A percentile compares a stretch with the other conserved stretches of the same genome.
phyloP scores from a whole-genome alignment of 2,329 filamentous ascomycete species.

The Botrytis fabae region DNA sequence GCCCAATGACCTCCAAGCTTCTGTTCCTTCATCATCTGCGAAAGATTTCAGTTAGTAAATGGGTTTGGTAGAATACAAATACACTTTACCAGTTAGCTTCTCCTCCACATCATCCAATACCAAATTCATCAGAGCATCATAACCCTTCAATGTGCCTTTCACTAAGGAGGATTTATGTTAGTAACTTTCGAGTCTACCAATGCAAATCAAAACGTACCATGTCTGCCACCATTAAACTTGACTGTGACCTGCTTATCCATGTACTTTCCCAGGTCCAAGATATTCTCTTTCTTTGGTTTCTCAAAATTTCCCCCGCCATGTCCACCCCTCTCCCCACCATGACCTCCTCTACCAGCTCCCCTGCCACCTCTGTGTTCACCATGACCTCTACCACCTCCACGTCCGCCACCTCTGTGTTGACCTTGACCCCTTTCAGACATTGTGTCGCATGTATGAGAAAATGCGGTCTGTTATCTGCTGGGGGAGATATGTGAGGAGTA shows the following conservation, averaged over 20 bases:
- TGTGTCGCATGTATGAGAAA: slow-evolving; percentile 18
- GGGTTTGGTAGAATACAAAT: not conserved
- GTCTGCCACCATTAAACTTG: slow-evolving; percentile 93
- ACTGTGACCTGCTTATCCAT: slow-evolving; percentile 95
- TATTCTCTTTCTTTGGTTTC: slow-evolving; percentile 97
- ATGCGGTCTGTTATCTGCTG: slow-evolving; percentile 4
- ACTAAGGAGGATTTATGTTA: slow-evolving; percentile 53
- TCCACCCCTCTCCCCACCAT: slow-evolving; percentile 47
- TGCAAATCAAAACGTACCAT: slow-evolving; percentile 59
- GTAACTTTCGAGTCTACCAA: not conserved
- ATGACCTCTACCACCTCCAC: slow-evolving; percentile 26
- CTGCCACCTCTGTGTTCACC: slow-evolving; percentile 27
- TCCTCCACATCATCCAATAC: slow-evolving; percentile 95
- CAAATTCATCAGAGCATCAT: slow-evolving; percentile 96
- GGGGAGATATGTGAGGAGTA: not conserved
- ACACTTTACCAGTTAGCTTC: slow-evolving; percentile 71
- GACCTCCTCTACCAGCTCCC: slow-evolving; percentile 36
- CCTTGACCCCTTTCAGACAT: slow-evolving; percentile 31
- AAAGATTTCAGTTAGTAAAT: slow-evolving; percentile 6
- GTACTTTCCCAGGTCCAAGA: slow-evolving; percentile 91
- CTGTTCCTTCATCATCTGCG: slow-evolving; percentile 89
- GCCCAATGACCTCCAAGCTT: slow-evolving; percentile 65
- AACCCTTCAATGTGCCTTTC: slow-evolving; percentile 86
- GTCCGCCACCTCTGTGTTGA: slow-evolving; percentile 28
- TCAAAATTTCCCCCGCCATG: slow-evolving; percentile 54